phyloP scores from a whole-genome alignment of 169 alveolate genomes.

The Neospora caninum region DNA sequence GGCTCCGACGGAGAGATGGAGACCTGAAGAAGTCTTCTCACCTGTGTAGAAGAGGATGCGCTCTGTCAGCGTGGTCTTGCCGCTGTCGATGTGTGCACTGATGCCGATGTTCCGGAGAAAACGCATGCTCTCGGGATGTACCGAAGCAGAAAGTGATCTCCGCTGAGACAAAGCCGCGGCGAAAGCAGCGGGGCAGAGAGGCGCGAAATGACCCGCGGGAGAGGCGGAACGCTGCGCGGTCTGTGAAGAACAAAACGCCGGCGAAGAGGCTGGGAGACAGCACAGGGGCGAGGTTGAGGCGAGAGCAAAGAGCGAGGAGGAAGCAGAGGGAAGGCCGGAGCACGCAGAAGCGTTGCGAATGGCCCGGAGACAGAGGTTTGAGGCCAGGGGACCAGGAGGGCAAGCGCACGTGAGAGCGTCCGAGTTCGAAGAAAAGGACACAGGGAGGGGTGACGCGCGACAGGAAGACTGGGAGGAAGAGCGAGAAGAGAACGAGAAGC shows the following conservation, averaged over 20 bases:
- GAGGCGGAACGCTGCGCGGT: background rate
- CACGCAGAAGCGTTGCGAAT: background rate
- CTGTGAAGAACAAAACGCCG: no score
- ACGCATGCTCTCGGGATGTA: background rate
- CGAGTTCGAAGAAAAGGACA: background rate
- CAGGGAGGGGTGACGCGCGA: background rate
- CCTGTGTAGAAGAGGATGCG: slow-evolving; percentile 90
- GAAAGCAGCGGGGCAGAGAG: background rate
- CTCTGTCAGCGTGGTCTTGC: slow-evolving; percentile 98
- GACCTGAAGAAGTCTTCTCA: background rate
- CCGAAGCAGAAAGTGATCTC: background rate
- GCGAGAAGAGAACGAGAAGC: background rate
- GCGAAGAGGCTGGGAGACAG: no score
- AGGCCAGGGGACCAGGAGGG: background rate
- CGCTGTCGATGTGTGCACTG: slow-evolving; percentile 97
- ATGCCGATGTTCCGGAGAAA: slow-evolving; percentile 93
- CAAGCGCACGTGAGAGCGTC: background rate
- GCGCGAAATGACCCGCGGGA: background rate
- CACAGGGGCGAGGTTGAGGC: no score
- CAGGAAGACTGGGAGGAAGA: background rate
- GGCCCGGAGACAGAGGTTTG: background rate
- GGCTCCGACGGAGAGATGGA: no score
- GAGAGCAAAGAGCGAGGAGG: background rate
- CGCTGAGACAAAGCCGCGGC: background rate
- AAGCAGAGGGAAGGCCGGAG: background rate